Conservation (phyloP, 371 early-diverging fungal species). For the Amoeboaphelidium occidentale region DNA sequence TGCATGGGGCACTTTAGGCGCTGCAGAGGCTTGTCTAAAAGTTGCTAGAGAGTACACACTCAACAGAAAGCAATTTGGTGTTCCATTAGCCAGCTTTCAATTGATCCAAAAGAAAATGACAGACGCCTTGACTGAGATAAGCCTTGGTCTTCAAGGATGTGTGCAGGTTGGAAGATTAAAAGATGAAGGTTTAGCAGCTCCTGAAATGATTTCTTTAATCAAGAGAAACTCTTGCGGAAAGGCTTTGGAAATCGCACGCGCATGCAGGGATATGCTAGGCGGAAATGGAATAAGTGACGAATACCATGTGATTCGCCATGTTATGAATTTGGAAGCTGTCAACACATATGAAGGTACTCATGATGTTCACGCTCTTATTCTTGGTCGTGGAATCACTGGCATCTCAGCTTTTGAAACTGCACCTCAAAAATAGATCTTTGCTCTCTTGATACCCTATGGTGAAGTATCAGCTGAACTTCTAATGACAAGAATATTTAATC, state of each 20-base stretch:
- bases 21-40: constrained; percentile 74
- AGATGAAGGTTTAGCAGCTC: constrained; percentile 57
- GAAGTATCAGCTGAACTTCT: no score
- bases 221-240: constrained; percentile 93
- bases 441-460: no score
- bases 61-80: constrained; percentile 70
- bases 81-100: constrained; percentile 83
- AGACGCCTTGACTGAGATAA: constrained; percentile 79
- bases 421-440: no score
- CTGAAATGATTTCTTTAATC: constrained; percentile 88
- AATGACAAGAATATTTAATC: no score
- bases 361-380: constrained; percentile 80
- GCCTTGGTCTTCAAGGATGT: constrained; percentile 67
- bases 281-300: constrained; percentile 76
- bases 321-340: constrained; percentile 82
- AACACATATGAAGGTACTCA: constrained; percentile 94
- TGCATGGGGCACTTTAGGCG: constrained; percentile 90
- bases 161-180: constrained; percentile 82
- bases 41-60: constrained; percentile 75
- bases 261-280: constrained; percentile 53
- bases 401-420: constrained; percentile 38
- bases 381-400: constrained; percentile 88
- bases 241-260: constrained; percentile 73
- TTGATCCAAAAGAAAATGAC: constrained; percentile 91
- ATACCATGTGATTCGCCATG: constrained; percentile 86